Conservation (phyloP, 2,329 filamentous ascomycete species). For the Ophiosphaerella herpotricha region DNA sequence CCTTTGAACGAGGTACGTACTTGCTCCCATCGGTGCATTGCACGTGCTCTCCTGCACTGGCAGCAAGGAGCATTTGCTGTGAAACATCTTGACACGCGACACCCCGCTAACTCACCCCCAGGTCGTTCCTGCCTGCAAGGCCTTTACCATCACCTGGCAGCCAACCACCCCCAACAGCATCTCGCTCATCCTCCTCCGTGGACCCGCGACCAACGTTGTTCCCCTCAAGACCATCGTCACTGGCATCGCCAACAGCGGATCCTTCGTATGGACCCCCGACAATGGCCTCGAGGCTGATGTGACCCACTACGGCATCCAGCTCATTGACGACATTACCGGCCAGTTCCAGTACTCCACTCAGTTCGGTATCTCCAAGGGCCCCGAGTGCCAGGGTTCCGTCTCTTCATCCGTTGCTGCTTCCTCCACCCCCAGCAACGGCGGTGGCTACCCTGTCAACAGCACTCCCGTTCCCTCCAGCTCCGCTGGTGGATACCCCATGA, state of each 20-base stretch:
- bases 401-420: conserved; percentile 21
- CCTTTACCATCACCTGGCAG: conserved; percentile 64
- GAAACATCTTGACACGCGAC: background rate
- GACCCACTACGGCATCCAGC: conserved; percentile 63
- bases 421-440: conserved; percentile 7
- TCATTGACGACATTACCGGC: conserved; percentile 64
- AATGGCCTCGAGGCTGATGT: conserved; percentile 53
- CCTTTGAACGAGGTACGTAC: conserved; percentile 54
- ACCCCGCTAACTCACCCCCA: conserved; percentile 15
- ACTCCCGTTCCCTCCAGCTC: no score
- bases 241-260: conserved; percentile 60
- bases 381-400: conserved; percentile 23
- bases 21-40: background rate
- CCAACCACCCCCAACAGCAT: conserved; percentile 55
- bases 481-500: conserved; percentile 13
- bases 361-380: conserved; percentile 61
- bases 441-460: background rate
- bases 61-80: conserved; percentile 1
- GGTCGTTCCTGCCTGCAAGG: conserved; percentile 59
- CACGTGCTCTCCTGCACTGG: background rate
- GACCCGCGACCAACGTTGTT: conserved; percentile 60
- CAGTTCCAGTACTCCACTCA: conserved; percentile 65
- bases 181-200: conserved; percentile 64
- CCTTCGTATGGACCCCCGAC: conserved; percentile 60
- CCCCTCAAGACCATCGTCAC: conserved; percentile 54